Base-by-base conservation (phyloP, 1,284 basidiomycete genomes). In the Pterulicium gracile region DNA sequence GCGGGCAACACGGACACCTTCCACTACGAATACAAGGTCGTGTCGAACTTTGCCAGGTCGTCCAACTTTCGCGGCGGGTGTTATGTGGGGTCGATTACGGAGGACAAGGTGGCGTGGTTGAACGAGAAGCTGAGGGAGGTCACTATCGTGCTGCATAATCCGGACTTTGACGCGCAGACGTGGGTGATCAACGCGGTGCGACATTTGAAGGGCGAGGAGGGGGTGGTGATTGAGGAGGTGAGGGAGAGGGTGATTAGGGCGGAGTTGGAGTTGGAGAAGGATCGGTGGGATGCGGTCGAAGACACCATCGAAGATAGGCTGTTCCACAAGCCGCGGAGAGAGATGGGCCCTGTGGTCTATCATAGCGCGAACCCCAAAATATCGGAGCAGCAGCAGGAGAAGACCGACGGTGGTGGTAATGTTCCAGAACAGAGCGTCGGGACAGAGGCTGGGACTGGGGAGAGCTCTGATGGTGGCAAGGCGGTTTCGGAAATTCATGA, bases 1-100 rank as follows among this genome's bases (percentile, higher is more conserved):
- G 44, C 48, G 2, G 61, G 61, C 3, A 60, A 56, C 36, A 51
- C 50, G 24, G 58, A 57, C 52, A 57, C 51, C 12, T 62, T 58
- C 45, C 48, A 50, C 27, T 62, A 58, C 45, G 52, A 45, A 24
- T 32, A 49, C 10, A 49, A 41, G 15, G n/a, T n/a, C 20, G 36
- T n/a, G 15, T 17, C 17, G 13, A n/a, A 49, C 21, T 43, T 44
- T 44, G 48, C 22, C n/a, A 46, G 52, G 23, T 22, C 47, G 5
- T 24, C 17, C 5, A 48, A 53, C 36, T 46, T 57, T 23, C 55
- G 59, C 22, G 60, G 60, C 18, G 60, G 60, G 2, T 56, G 51
- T 43, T 48, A 55, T 17, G 54, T 61, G 20, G 61, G 58, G n/a
- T 45, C 44, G 12, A 52, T 62, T 3, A 45, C 55, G 10, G 19